Conservation (phyloP, 169 alveolate species). For the Plasmodium chabaudi region DNA sequence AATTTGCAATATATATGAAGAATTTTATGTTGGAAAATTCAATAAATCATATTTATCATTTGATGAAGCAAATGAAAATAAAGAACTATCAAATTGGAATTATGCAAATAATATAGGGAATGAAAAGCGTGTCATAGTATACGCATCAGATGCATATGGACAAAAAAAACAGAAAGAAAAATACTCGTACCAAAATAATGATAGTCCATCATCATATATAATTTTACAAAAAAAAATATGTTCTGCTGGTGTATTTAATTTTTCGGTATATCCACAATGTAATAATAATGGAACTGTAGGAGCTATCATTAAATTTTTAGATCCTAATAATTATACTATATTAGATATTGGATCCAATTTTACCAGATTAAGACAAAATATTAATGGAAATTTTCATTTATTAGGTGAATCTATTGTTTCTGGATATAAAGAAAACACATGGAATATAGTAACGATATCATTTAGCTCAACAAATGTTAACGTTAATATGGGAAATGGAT, state of each 20-base stretch:
- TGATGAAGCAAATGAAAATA: conserved; percentile 45
- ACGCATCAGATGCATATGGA: conserved; percentile 75
- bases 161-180: conserved; percentile 5
- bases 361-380: conserved; percentile 83
- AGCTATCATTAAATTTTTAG: conserved; percentile 81
- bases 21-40: conserved; percentile 26
- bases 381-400: conserved; percentile 79
- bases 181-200: conserved; percentile 8
- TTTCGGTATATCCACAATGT: conserved; percentile 86
- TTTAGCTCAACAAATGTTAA: conserved; percentile 81
- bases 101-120: conserved; percentile 85
- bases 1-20: conserved; percentile 84
- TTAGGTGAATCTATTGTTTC: conserved; percentile 82
- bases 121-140: conserved; percentile 86
- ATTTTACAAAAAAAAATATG: conserved; percentile 85
- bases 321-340: conserved; percentile 84
- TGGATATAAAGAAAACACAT: conserved; percentile 76
- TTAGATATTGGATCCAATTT: conserved; percentile 83
- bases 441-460: conserved; percentile 83
- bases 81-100: conserved; percentile 80
- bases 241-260: conserved; percentile 82
- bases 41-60: conserved; percentile 5
- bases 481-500: conserved; percentile 81
- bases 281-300: conserved; percentile 86
- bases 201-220: conserved; percentile 81